These are phyloP conservation scores for Saururus chinensis DNA, from an alignment of 164 flowering plant genomes.

Conservation along the genomic window DNA sequence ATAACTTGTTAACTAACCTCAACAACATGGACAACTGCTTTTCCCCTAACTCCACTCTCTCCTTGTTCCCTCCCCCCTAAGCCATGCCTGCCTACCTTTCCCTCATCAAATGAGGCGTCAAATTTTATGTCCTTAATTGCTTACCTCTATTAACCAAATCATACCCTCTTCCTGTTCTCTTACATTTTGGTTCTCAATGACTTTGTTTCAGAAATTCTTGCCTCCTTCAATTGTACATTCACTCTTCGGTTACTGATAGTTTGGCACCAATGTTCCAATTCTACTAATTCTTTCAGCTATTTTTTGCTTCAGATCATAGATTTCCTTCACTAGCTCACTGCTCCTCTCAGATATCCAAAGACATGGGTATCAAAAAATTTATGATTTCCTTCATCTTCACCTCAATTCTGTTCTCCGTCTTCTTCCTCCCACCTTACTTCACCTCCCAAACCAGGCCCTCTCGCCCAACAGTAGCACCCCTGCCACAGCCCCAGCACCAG, in stretches of 20 bases:
- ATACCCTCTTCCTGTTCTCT: too few species aligned
- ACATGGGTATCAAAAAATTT: constrained; percentile 37
- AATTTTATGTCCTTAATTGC: background rate
- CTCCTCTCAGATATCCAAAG: too few species aligned
- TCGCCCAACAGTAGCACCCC: constrained; percentile 8
- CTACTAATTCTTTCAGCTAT: background rate
- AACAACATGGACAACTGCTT: constrained; percentile 4
- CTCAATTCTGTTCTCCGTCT: constrained; percentile 29
- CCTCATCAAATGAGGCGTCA: background rate
- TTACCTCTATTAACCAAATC: background rate
- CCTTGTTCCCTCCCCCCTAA: background rate
- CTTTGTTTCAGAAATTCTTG: background rate
- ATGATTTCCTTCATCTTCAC: constrained; percentile 34
- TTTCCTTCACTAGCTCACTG: background rate
- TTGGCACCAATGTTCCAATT: background rate
- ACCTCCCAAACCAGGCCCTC: constrained; percentile 5
- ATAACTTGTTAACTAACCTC: constrained; percentile 5
- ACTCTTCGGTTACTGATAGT: background rate
- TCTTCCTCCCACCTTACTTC: constrained; percentile 32
- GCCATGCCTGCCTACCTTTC: background rate
- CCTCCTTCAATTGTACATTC: background rate
- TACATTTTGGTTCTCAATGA: background rate
- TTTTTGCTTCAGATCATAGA: background rate
- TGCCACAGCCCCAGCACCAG: constrained; percentile 12
- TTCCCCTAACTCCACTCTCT: background rate